Percentiles rank a stretch among this genome's conserved stretches.
Evolutionary conservation across 164 flowering plant species (phyloP).

Genomic region (Taxillus chinensis): DNA sequence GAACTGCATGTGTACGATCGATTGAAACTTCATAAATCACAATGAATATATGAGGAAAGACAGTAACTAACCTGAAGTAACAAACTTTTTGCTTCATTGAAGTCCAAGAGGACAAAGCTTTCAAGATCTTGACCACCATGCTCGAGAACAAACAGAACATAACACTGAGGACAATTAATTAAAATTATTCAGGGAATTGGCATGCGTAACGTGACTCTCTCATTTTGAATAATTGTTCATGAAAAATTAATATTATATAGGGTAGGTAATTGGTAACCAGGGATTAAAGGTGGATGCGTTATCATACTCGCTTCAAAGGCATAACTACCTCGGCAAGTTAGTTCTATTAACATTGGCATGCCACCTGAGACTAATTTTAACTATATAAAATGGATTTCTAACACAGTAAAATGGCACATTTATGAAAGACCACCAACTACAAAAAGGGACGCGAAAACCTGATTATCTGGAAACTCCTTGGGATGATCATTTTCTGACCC

Average conservation of each 20-base stretch:
- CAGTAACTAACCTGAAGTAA: slow-evolving; percentile 47
- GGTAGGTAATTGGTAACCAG: background rate
- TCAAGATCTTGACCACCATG: slow-evolving; percentile 94
- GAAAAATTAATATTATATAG: too few relatives aligned
- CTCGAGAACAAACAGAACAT: slow-evolving; percentile 68
- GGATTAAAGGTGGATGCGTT: background rate
- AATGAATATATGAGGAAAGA: slow-evolving; percentile 3
- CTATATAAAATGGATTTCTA: background rate
- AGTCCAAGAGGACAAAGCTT: slow-evolving; percentile 72
- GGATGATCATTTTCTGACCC: slow-evolving; percentile 93
- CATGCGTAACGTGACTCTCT: background rate
- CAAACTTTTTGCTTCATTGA: slow-evolving; percentile 71
- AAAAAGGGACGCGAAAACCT: slow-evolving; percentile 35
- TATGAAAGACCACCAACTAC: background rate
- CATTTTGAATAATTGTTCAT: too few relatives aligned
- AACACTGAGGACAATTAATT: slow-evolving; percentile 44
- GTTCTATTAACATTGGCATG: too few relatives aligned
- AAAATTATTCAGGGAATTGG: background rate
- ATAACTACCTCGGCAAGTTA: too few relatives aligned
- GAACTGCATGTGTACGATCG: background rate
- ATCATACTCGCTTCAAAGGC: background rate
- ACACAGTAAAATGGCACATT: background rate
- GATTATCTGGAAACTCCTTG: slow-evolving; percentile 61
- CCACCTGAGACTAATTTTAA: too few relatives aligned
- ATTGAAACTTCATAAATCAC: background rate